A percentile compares a stretch with the other conserved stretches of the same genome.
Conservation (phyloP, 129 eudicot species). For the Calendula officinalis region DNA sequence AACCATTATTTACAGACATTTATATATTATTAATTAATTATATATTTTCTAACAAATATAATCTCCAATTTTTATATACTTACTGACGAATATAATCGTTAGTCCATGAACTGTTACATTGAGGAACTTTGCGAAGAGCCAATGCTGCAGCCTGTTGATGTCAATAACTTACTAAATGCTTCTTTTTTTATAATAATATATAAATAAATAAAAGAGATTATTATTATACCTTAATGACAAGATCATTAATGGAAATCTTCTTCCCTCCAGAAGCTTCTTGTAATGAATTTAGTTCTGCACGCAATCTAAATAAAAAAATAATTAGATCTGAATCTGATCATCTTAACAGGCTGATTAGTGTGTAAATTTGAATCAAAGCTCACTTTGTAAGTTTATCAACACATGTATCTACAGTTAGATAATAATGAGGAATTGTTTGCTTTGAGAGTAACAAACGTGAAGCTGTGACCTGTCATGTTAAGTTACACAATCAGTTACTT, state of each 20-base stretch:
- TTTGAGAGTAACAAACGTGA: background rate
- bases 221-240: constrained; percentile 95
- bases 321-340: background rate
- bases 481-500: background rate
- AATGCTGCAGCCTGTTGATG: constrained; percentile 89
- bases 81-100: constrained; percentile 92
- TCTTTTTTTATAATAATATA: too few relatives aligned
- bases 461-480: background rate
- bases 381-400: background rate
- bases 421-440: background rate
- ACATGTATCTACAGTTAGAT: background rate
- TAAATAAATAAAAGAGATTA: background rate
- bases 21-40: constrained; percentile 1
- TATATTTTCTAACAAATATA: constrained; percentile 49
- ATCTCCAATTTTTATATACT: constrained; percentile 42
- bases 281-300: background rate
- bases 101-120: constrained; percentile 95
- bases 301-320: background rate
- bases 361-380: background rate
- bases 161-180: background rate
- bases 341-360: background rate
- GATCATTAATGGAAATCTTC: constrained; percentile 68
- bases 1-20: constrained; percentile 13
- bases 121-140: constrained; percentile 97
- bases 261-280: background rate